Base-by-base conservation (phyloP, 805 yeast species). In the Jamesozyma spencerorum region DNA sequence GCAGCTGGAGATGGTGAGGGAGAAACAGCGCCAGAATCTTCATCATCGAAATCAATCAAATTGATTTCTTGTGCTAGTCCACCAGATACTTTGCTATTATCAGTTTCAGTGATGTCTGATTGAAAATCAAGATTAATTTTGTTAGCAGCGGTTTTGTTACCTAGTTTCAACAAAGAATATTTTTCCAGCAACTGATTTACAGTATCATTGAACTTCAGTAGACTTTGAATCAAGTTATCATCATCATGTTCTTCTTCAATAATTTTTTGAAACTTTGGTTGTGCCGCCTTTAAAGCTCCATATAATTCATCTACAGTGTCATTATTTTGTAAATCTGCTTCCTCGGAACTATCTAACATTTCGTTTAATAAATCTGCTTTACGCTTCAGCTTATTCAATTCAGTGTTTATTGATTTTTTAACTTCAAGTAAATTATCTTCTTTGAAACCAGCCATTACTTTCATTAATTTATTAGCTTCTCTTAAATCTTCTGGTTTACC, bases 401-500 rank as follows among this genome's bases (percentile, higher is more conserved):
- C 97, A 47, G 82, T 85, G 27, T 81, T 79, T 27, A 88, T 81
- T 51, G 83, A 77, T 42, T 83, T 85, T 55, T 77, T 79, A 48
- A 86, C 83, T 45, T 73, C 67, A 15, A 73, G 67, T 11, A 59
- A 54, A 45, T 79, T 76, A 58, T 87, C 95, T 54, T 84, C 86
- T 60, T 84, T 84, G 69, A 86, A 92, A 5, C 99, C 99, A 4
- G 97, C 95, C 96, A 92, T 87, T 50, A 92, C 78, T 60, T 90
- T 87, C 98, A 92, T 92, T 62, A 92, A 72, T 51, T 84, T 85
- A 63, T 92, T 92, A 34, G 99, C 99, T 63, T 92, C 98, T 53
- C 81, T 85, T 56, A 92, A 74, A 64, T 92, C 99, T 47, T 81
- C 84, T 5, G 98, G 97, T 60, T 85, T 82, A 32, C 97, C 98